Base-by-base conservation (phyloP, 2,329 filamentous ascomycete genomes). In the Helicocarpus griseus region DNA sequence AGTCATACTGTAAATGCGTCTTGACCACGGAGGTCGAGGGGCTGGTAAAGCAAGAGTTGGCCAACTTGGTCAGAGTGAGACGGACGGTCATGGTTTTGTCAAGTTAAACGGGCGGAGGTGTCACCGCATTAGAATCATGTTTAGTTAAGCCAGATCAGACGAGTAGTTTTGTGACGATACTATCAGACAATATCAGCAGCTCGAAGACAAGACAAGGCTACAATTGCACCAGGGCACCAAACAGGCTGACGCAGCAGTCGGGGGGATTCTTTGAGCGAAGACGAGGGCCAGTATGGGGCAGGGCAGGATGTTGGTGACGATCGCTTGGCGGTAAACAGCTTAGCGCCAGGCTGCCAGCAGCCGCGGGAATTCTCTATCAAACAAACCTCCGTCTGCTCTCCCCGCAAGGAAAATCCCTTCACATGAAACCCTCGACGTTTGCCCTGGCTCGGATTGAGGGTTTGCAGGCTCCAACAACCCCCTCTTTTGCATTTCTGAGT, bases 71-170 rank as follows among this genome's bases (percentile, higher is more conserved):
- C 5, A 21, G 36, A 41, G 19, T n/a, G 36, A 22, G 40, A 52
- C 53, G 45, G 53, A 59, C 59, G 56, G 57, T 62, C 61, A 63
- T 63, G 50, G 52, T 60, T 50, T 38, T 26, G 47, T 38, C 7
- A 50, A 19, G 39, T 17, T 24, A 24, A 50, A 21, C 17, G 24
- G 28, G 44, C 17, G 29, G n/a, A 44, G 13, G 19, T 24, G 26
- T 39, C 31, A 50, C 48, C 28, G 29, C 48, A 28, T 22, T 28
- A 35, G 19, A 7, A 50, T 24, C 48, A 50, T 50, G 26, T 38
- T 36, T 9, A 2, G 31, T 38, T 26, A 36, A 36, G 11, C 19
- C 13, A 38, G 8, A 24, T 35, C 19, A 38, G 19, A 38, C 7
- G 9, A n/a, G n/a, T 21, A 47, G 45, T 26, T 33, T 7, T 47